These are phyloP conservation scores for Ophiostoma himal-ulmi DNA, from an alignment of 2,329 filamentous ascomycete species.

Conservation along the genomic window DNA sequence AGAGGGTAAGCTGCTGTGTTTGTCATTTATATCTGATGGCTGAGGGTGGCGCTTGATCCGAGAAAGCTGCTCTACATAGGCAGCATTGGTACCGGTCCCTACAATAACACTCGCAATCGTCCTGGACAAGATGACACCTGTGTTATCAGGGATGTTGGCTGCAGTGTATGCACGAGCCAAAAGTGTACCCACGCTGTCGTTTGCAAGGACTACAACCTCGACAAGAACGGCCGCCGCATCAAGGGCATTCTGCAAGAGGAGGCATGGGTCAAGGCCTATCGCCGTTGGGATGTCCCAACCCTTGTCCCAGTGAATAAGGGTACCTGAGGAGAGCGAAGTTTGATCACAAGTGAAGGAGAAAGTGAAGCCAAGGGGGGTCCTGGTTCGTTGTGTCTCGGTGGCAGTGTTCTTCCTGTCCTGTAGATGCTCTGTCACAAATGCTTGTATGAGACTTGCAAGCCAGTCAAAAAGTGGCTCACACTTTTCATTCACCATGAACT, in stretches of 20 bases:
- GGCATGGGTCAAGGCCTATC: conserved; percentile 87
- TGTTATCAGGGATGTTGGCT: conserved; percentile 62
- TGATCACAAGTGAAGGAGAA: conserved; percentile 97
- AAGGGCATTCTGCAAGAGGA: conserved; percentile 79
- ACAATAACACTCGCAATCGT: conserved; percentile 81
- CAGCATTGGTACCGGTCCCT: conserved; percentile 92
- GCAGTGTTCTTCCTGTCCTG: conserved; percentile 39
- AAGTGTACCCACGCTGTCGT: conserved; percentile 93
- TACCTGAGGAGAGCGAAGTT: conserved; percentile 86
- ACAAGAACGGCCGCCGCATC: conserved; percentile 80
- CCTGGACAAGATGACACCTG: conserved; percentile 41
- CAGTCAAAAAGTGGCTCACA: conserved; percentile 84
- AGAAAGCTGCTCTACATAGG: conserved; percentile 87
- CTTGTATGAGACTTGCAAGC: conserved; percentile 82
- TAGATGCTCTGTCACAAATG: conserved; percentile 58
- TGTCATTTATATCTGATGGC: conserved; percentile 32
- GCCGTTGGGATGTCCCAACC: conserved; percentile 93
- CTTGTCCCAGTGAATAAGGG: conserved; percentile 94
- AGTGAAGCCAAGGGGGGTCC: conserved; percentile 84
- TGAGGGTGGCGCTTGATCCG: conserved; percentile 47
- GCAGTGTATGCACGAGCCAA: conserved; percentile 81
- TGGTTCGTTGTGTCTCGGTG: conserved; percentile 43
- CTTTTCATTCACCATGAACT: conserved; percentile 82
- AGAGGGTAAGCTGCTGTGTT: conserved; percentile 43
- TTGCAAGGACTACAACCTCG: conserved; percentile 91